Evolutionary conservation across 163 green algal genomes (phyloP).

Genomic region (Chlamydomonas reinhardtii): DNA sequence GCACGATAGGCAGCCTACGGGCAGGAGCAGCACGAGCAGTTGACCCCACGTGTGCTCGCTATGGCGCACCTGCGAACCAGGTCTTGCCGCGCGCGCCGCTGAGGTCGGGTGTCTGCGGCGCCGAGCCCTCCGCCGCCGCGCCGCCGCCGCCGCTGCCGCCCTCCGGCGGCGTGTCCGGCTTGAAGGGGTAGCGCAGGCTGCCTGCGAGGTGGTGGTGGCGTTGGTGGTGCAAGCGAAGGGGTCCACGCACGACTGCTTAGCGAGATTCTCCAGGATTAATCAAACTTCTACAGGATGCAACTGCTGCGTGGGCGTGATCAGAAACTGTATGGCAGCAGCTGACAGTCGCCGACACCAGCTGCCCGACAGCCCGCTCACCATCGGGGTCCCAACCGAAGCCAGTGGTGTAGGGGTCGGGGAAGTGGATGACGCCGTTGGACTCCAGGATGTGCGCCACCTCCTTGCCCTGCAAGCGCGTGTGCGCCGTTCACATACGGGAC

Average conservation of each 20-base stretch:
- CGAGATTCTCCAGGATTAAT: too few species aligned
- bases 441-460: constrained; percentile 69
- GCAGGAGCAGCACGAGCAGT: too few species aligned
- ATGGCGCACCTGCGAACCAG: constrained; percentile 41
- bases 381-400: constrained; percentile 69
- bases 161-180: constrained; percentile 31
- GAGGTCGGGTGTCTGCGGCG: constrained; percentile 3
- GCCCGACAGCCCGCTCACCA: constrained; percentile 49
- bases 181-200: constrained; percentile 64
- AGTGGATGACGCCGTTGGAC: constrained; percentile 69
- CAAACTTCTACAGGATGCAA: too few species aligned
- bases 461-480: constrained; percentile 40
- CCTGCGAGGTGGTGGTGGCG: constrained; percentile 29
- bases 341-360: too few species aligned
- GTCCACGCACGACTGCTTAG: not conserved
- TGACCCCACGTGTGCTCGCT: not conserved
- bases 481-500: too few species aligned
- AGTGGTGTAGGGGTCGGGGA: constrained; percentile 60
- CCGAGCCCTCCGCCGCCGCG: not conserved
- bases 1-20: too few species aligned
- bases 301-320: too few species aligned
- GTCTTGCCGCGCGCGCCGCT: constrained; percentile 54
- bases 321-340: too few species aligned
- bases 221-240: too few species aligned
- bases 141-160: not conserved